Evolutionary conservation across 768 basidiomycete species (phyloP), one percentile per base, ranked within the genome.

Genomic region (Tulasnella sp.): DNA sequence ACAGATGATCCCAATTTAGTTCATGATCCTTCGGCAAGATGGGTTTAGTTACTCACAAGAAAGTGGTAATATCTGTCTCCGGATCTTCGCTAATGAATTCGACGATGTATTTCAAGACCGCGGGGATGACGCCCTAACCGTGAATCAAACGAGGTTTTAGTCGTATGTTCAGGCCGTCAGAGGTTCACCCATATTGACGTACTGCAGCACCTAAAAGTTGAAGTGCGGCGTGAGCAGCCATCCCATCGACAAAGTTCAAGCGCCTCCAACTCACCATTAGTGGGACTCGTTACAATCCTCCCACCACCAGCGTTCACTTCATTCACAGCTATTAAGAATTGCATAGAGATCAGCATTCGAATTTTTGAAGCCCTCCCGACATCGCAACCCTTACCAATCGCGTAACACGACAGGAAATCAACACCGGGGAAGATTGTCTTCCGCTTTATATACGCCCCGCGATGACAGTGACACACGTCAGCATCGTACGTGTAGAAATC

Each of bases 81-180:
- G 92, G 92, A 84, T 96, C 95, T 83, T 98, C 95, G 78, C 92
- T 95, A 78, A 97, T 90, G 85, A 98, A 98, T 89, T 96, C 95
- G 42, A 93, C 85, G 74, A 96, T 91, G 82, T 96, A 96, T 85
- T 98, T 98, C 80, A 97, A 86, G 31, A 95, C 86, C 1, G 85
- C 83, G 0, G 97, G 97, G 76, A 98, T 97, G 68, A 98, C 93
- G 9, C 97, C 97, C 2, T 79, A 39, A 7, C 3, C 31, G 24
- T 19, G 2, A 34, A 18, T 0, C 1, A 58, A 68, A 38, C 52
- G 10, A 42, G 31, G n/a, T 16, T 38, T 24, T 8, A n/a, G 62
- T 18, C 27, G n/a, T 4, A 10, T 5, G 31, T 12, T n/a, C 0
- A 34, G 31, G 12, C 1, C 31, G 7, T 9, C 21, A 5, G 52